Conservation (phyloP, 345 rosid species). For the Acer campestre region DNA sequence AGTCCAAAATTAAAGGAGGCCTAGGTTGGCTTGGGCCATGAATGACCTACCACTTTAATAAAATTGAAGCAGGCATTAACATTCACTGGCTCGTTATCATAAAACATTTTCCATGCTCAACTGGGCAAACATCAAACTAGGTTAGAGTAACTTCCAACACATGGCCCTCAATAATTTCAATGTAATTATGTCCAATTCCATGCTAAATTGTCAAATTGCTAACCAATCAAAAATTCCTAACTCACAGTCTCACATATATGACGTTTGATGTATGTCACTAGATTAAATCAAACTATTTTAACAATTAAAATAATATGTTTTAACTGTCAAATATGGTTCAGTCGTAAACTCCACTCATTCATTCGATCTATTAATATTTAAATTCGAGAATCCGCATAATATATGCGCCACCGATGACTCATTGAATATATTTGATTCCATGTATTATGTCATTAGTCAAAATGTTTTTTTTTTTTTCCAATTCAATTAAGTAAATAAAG, state of each 20-base stretch:
- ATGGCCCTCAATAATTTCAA: not conserved
- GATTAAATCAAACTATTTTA: too few species aligned
- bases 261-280: not conserved
- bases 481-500: too few species aligned
- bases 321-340: too few species aligned
- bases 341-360: too few species aligned
- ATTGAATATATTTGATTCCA: too few species aligned
- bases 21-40: not conserved
- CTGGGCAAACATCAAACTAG: not conserved
- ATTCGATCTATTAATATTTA: too few species aligned
- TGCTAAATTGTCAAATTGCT: not conserved
- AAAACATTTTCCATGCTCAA: not conserved
- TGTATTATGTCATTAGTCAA: too few species aligned
- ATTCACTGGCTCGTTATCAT: not conserved
- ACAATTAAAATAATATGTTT: too few species aligned
- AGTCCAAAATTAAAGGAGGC: not conserved
- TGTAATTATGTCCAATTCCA: not conserved
- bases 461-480: too few species aligned
- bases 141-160: slow-evolving; percentile 8
- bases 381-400: too few species aligned
- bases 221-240: not conserved
- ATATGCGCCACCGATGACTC: too few species aligned
- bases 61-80: not conserved
- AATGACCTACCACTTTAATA: not conserved
- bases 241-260: not conserved